Evolutionary conservation across 2,329 filamentous ascomycete genomes (phyloP), one percentile per base, ranked within the genome.

Genomic region (Fusarium sterilihyphosum): DNA sequence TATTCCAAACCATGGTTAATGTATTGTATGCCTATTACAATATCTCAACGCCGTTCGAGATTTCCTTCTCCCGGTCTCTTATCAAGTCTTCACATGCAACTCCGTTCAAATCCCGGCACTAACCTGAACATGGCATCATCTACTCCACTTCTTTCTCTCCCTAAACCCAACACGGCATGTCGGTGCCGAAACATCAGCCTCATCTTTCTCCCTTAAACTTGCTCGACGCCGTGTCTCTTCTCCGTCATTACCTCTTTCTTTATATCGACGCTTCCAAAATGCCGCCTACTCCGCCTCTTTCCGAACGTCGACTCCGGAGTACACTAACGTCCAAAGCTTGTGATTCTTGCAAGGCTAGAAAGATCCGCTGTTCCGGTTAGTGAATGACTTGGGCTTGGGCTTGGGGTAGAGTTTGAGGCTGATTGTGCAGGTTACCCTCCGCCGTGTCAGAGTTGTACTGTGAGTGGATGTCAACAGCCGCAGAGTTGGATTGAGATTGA

Each of bases 351-450:
- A 77, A 77, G 56, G 35, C 50, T 24, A 63, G 75, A 22, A 77
- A 77, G 65, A 71, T 77, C 53, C 54, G 73, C 12, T 77, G 75
- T 37, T 77, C 75, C 35, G 75, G 75, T 75, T 68, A 20, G 60
- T 24, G 8, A 16, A 22, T 13, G 35, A 2, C 14, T 35, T 35
- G 16, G 33, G 8, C 33, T 12, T 13, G 31, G 14, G 4, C 6
- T 9, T n/a, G 31, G 17, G 8, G 9, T 14, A 10, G 7, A 4
- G 3, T 37, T 26, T 49, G 13, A 59, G 46, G 46, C 56, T 67
- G 33, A 46, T 22, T 20, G 5, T 17, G 6, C 47, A 77, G 75
- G 75, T 6, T 76, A 67, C 31, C 75, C 75, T 41, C 54, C 75
- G 1, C 75, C 75, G 14, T 77, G 75, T 9, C 33, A 38, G 14